A percentile compares a stretch with the other conserved stretches of the same genome.
Evolutionary conservation across 768 basidiomycete genomes (phyloP).

Genomic region (Mycena rosella): DNA sequence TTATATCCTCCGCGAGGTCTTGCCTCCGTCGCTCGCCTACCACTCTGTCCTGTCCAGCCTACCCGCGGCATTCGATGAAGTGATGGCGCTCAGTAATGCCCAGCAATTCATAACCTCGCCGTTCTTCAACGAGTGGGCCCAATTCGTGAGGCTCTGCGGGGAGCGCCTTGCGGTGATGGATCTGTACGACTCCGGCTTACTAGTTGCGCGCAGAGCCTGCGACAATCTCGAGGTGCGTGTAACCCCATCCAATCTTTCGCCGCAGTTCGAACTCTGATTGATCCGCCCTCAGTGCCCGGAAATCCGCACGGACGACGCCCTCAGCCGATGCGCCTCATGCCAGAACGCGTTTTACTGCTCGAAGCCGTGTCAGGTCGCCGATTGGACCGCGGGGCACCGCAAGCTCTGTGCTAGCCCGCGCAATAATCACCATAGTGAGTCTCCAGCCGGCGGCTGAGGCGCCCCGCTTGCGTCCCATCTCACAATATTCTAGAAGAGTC

Average conservation of each 20-base stretch:
- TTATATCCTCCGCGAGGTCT: not conserved
- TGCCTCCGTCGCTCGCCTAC: slow-evolving; percentile 1
- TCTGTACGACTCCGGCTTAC: slow-evolving; percentile 7
- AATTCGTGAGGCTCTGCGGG: slow-evolving; percentile 1
- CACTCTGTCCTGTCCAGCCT: slow-evolving; percentile 19
- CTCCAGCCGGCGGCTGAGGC: not conserved
- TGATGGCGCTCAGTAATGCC: not conserved
- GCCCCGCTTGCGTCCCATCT: not conserved
- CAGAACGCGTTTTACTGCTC: slow-evolving; percentile 27
- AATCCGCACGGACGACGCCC: not conserved
- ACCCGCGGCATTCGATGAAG: slow-evolving; percentile 6
- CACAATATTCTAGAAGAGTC: not conserved
- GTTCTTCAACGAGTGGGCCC: not conserved
- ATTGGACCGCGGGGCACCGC: slow-evolving; percentile 17
- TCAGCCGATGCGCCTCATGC: slow-evolving; percentile 14
- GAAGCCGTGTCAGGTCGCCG: slow-evolving; percentile 12
- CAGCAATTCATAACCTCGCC: slow-evolving; percentile 1
- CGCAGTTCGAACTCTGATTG: not conserved
- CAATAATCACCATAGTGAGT: not conserved
- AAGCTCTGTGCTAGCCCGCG: not conserved
- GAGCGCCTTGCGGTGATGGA: slow-evolving; percentile 16
- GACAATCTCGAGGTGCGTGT: slow-evolving; percentile 15
- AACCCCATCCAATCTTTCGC: too few relatives aligned
- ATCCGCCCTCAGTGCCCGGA: slow-evolving; percentile 2
- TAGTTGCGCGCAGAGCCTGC: slow-evolving; percentile 1